Evolutionary conservation across 768 basidiomycete species (phyloP), one percentile per base, ranked within the genome.

Genomic region (Pleurotus platypus): DNA sequence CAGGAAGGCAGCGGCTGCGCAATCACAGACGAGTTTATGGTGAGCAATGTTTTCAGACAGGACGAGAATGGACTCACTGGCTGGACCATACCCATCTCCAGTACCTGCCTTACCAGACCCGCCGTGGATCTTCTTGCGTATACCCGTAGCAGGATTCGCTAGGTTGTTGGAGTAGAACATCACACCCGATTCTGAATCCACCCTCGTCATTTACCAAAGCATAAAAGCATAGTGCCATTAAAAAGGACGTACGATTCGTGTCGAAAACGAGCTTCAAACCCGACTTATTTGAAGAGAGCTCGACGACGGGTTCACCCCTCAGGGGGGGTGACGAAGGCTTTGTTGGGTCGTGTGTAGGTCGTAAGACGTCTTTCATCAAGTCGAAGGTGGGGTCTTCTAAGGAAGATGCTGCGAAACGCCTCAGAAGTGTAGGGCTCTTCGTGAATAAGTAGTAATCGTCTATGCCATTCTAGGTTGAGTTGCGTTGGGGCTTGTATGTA

Each of bases 51-150:
- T 20, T 15, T 13, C 22, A 54, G 45, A 20, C 35, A 26, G 58
- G 12, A 54, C 46, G 46, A 57, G 55, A 40, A 11, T 35, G 43
- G 13, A 73, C 82, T 56, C 69, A 87, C 87, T 78, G 54, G 77
- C 78, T 13, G 80, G 73, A 35, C 73, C 70, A 64, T 90, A 90
- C 5, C 84, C 81, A 57, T 85, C 81, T 1, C 82, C 82, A 18
- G 76, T 66, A 22, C 75, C 82, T 48, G 66, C 69, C 16, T 72
- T 69, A 20, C 87, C 87, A n/a, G 81, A 82, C 2, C 89, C 88
- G 15, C 89, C 88, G 63, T 92, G 89, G 37, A 89, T 86, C 67
- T 79, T 82, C 76, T 90, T 90, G 46, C 85, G 77, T 30, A 83
- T 80, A 13, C 80, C 83, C 13, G 74, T 77, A 15, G 70, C 66